These are phyloP conservation scores for California macrophylla DNA, from an alignment of 441 rosid species.

Conservation along the genomic window DNA sequence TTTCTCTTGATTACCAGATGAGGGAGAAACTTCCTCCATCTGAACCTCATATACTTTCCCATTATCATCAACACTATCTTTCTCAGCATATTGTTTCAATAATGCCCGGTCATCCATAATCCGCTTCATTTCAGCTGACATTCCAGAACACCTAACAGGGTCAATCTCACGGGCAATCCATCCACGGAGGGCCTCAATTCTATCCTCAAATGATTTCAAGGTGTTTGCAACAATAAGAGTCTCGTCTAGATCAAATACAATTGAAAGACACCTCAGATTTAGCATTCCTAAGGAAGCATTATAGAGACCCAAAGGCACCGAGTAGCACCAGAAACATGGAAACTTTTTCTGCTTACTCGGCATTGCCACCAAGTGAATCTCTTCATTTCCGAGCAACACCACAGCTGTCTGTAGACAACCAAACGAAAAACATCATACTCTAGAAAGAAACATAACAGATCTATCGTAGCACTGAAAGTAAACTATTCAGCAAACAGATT, in stretches of 20 bases:
- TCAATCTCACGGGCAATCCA: slow-evolving; percentile 81
- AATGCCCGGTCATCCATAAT: slow-evolving; percentile 61
- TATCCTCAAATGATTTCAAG: slow-evolving; percentile 87
- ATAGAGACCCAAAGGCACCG: slow-evolving; percentile 60
- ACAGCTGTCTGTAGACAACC: slow-evolving; percentile 60
- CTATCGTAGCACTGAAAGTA: background rate
- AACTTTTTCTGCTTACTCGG: slow-evolving; percentile 95
- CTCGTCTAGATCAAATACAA: slow-evolving; percentile 93
- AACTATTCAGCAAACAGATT: background rate
- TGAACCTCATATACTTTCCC: slow-evolving; percentile 69
- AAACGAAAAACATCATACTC: slow-evolving; percentile 2
- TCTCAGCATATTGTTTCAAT: slow-evolving; percentile 76
- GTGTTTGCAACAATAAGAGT: slow-evolving; percentile 94
- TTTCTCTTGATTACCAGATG: slow-evolving; percentile 54
- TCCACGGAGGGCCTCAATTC: slow-evolving; percentile 58
- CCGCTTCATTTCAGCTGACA: slow-evolving; percentile 71
- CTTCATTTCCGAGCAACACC: slow-evolving; percentile 66
- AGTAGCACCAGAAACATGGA: slow-evolving; percentile 96
- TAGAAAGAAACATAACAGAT: background rate
- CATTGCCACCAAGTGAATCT: slow-evolving; percentile 95
- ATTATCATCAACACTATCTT: slow-evolving; percentile 55
- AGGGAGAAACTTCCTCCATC: slow-evolving; percentile 60
- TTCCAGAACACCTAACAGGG: slow-evolving; percentile 50
- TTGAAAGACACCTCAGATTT: slow-evolving; percentile 70
- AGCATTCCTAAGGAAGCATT: slow-evolving; percentile 73